phyloP scores from a whole-genome alignment of 257 asterid genomes.

The Capsicum pubescens region DNA sequence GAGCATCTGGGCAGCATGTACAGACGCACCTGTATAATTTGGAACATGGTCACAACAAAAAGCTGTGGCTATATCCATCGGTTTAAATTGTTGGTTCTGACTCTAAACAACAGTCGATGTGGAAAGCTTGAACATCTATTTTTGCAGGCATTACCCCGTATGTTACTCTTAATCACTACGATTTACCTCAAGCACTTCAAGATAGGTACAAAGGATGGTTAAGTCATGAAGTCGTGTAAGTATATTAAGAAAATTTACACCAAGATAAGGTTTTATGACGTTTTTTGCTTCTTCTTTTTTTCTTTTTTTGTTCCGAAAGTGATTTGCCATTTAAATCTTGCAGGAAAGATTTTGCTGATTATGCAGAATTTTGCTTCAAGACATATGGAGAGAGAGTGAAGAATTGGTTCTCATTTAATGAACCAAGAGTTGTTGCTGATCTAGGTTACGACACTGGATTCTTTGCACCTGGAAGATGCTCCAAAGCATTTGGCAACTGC shows the following conservation, averaged over 20 bases:
- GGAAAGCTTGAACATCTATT: not conserved
- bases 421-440: conserved; percentile 60
- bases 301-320: not conserved
- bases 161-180: conserved; percentile 70
- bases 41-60: not conserved
- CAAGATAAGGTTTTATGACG: not conserved
- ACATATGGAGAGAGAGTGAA: conserved; percentile 71
- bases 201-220: conserved; percentile 75
- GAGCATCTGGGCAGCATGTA: not conserved
- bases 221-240: conserved; percentile 75
- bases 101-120: not conserved
- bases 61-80: not conserved
- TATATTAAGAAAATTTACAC: not conserved
- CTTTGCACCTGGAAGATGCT: conserved; percentile 71
- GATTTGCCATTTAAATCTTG: not conserved
- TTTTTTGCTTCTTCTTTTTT: not conserved
- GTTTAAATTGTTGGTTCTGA: not conserved
- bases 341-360: conserved; percentile 77
- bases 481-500: conserved; percentile 80
- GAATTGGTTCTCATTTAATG: conserved; percentile 76
- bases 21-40: not conserved
- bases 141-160: conserved; percentile 69
- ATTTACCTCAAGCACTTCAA: conserved; percentile 70
- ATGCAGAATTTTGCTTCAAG: conserved; percentile 68
- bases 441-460: conserved; percentile 51